phyloP scores from a whole-genome alignment of 768 basidiomycete genomes.

The Amanita polypyramis region DNA sequence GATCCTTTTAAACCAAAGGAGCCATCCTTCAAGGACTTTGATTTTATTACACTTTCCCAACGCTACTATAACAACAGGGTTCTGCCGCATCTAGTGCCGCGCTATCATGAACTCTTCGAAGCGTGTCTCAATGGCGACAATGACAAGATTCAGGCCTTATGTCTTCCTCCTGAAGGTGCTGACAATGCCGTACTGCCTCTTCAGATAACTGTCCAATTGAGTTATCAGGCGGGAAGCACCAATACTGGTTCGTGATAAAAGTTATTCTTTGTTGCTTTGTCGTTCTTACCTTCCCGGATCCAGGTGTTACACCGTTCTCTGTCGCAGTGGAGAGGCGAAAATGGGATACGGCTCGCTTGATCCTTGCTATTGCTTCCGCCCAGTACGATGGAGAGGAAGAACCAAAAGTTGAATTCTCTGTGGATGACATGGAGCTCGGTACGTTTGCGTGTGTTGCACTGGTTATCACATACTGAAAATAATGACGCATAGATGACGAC shows the following conservation, averaged over 20 bases:
- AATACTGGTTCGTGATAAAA: conserved; percentile 16
- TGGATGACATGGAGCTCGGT: conserved; percentile 4
- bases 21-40: background rate
- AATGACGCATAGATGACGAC: conserved; percentile 17
- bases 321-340: conserved; percentile 37
- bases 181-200: conserved; percentile 21
- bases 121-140: conserved; percentile 5
- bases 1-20: background rate
- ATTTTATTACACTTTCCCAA: background rate
- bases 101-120: conserved; percentile 3
- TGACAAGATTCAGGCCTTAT: no score
- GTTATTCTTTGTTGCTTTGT: background rate
- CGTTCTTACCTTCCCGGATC: background rate
- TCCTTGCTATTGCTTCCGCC: conserved; percentile 45
- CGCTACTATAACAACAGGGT: background rate
- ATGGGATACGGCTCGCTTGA: conserved; percentile 49
- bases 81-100: background rate
- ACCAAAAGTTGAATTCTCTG: conserved; percentile 1
- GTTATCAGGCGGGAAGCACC: conserved; percentile 9
- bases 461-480: background rate
- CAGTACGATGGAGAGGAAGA: conserved; percentile 33
- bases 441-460: background rate
- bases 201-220: conserved; percentile 31
- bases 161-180: conserved; percentile 31
- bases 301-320: conserved; percentile 39